A percentile compares a stretch with the other conserved stretches of the same genome.
These are phyloP conservation scores for Ascochyta rabiei DNA, from an alignment of 2,329 filamentous ascomycete species.

Conservation along the genomic window DNA sequence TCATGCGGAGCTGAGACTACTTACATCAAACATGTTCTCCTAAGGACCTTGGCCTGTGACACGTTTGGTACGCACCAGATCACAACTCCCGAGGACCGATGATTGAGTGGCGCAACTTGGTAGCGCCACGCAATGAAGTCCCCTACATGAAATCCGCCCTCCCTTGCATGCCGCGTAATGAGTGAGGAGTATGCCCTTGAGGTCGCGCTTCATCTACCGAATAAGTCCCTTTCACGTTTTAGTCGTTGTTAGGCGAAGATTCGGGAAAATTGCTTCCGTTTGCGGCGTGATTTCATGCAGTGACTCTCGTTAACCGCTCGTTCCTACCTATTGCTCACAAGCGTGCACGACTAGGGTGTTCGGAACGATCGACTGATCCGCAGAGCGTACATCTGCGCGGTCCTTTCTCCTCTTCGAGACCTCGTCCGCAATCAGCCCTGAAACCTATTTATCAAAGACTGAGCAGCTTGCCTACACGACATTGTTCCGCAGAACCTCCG, in stretches of 20 bases:
- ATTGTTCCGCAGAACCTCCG: not conserved
- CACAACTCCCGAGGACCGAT: not conserved
- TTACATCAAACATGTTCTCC: constrained; percentile 8
- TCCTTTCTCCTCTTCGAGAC: not conserved
- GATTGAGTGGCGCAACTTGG: not conserved
- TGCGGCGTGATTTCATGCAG: constrained; percentile 4
- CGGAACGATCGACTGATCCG: not conserved
- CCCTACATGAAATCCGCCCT: constrained; percentile 1
- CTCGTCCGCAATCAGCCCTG: not conserved
- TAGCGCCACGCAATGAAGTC: not conserved
- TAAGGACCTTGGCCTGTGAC: constrained; percentile 1
- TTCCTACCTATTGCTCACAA: constrained; percentile 1
- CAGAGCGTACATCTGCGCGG: not conserved
- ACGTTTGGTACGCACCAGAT: not conserved
- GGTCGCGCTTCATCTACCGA: not conserved
- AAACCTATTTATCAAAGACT: not conserved
- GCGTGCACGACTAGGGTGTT: not conserved
- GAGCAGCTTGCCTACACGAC: not conserved
- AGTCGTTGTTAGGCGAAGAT: not conserved
- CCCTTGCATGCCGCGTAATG: not conserved
- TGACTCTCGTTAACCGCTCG: constrained; percentile 4
- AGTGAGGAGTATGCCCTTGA: not conserved
- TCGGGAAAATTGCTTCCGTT: not conserved
- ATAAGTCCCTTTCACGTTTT: not conserved
- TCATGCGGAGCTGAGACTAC: not conserved